Evolutionary conservation across 1,284 basidiomycete species (phyloP).

Genomic region (Takashimella koratensis): DNA sequence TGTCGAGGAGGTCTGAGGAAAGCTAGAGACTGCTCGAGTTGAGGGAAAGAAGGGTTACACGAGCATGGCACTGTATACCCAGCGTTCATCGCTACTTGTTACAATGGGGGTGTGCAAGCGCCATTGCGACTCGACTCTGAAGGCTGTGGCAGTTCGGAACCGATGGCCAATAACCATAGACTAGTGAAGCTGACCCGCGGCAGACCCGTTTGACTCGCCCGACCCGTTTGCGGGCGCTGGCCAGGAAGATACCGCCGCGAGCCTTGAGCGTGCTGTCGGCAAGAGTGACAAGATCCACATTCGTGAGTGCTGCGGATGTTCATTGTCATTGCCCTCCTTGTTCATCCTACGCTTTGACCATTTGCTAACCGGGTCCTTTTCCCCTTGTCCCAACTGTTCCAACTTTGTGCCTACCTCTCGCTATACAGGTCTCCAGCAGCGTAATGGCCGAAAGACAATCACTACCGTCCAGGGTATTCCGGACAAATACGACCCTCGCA

Average conservation of each 20-base stretch:
- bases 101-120: too few species aligned
- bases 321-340: neutral
- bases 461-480: conserved; percentile 97
- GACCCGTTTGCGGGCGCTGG: conserved; percentile 65
- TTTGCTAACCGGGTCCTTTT: neutral
- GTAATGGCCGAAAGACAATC: conserved; percentile 98
- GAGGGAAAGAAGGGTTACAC: too few species aligned
- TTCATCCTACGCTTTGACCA: neutral
- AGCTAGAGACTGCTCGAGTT: too few species aligned
- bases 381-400: too few species aligned
- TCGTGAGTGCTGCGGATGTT: conserved; percentile 51
- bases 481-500: conserved; percentile 95
- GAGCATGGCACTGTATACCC: too few species aligned
- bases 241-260: conserved; percentile 23
- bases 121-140: too few species aligned
- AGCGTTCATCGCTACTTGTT: too few species aligned
- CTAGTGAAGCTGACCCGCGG: too few species aligned
- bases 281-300: conserved; percentile 88
- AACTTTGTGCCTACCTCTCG: neutral
- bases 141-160: too few species aligned
- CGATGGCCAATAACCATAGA: too few species aligned
- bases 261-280: conserved; percentile 69
- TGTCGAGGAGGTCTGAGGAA: too few species aligned
- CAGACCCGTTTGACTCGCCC: conserved; percentile 83
- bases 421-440: conserved; percentile 75